Evolutionary conservation across 2,329 filamentous ascomycete genomes (phyloP), one percentile per base, ranked within the genome.

Genomic region (Coniochaeta ligniaria): DNA sequence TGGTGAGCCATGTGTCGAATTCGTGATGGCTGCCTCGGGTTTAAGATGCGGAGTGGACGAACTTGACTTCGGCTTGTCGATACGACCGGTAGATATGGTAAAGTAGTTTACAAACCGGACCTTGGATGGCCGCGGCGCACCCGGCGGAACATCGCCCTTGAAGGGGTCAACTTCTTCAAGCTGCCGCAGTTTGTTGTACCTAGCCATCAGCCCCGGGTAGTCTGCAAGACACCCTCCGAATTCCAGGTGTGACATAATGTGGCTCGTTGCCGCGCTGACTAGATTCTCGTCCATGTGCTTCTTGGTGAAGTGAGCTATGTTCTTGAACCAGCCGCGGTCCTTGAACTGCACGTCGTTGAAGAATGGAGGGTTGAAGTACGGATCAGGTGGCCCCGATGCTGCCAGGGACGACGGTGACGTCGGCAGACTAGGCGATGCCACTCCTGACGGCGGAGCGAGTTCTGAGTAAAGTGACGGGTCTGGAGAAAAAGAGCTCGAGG

Each of bases 91-190:
- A 65, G 90, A 92, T n/a, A 90, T 83, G 1, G 92, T 96, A 70
- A 94, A 96, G 71, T 96, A 96, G 70, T 96, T 96, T 61, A 91
- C 80, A 68, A 96, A 96, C 17, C 92, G 83, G 12, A 95, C 83
- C 59, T 88, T 79, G 2, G 78, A 76, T 1, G 76, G 68, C 3
- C 75, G 64, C 50, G 78, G 76, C 24, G 69, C 64, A 20, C 68
- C 66, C 3, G 76, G 64, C 47, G 78, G 76, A 24, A 69, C 64
- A n/a, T 68, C 65, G 2, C 67, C 66, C 24, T 63, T 67, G 63
- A 82, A 67, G 64, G 88, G 85, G 60, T 90, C 83, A 5, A 86
- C 77, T 68, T 90, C 87, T 70, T 96, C 92, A 11, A 96, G 76
- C 1, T 81, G 83, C 59, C 90, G 83, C 28, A 96, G 75, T 47